Conservation (phyloP, 345 rosid genomes). For the Eucalyptus regnans region DNA sequence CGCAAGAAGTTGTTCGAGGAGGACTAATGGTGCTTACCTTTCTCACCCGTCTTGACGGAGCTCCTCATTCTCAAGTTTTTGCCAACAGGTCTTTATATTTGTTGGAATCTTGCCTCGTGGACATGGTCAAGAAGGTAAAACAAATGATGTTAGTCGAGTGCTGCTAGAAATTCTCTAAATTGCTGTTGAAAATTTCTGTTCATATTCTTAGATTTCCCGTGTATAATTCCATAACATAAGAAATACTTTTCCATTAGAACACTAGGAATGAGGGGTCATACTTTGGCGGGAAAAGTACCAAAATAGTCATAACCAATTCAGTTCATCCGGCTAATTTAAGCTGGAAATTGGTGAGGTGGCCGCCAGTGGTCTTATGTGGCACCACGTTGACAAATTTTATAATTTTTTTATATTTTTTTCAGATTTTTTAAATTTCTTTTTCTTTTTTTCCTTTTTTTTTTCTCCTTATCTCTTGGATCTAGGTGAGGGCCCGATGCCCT, state of each 20-base stretch:
- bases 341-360: too few relatives aligned
- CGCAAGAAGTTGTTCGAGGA: background rate
- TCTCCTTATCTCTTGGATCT: too few relatives aligned
- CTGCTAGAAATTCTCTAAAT: background rate
- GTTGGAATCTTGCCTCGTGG: background rate
- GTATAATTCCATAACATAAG: background rate
- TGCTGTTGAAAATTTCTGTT: background rate
- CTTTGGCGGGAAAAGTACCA: too few relatives aligned
- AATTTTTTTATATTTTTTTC: too few relatives aligned
- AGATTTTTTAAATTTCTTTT: too few relatives aligned
- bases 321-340: too few relatives aligned
- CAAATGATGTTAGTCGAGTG: background rate
- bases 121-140: background rate
- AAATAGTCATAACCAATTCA: too few relatives aligned
- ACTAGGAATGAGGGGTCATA: background rate
- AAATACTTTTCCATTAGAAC: background rate
- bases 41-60: background rate
- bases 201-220: background rate
- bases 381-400: too few relatives aligned
- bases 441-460: too few relatives aligned
- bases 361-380: too few relatives aligned
- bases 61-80: background rate
- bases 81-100: background rate
- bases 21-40: background rate
- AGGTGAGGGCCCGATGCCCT: too few relatives aligned